These are phyloP conservation scores for Aspergillus affinis DNA, from an alignment of 495 filamentous ascomycete species.

Conservation along the genomic window DNA sequence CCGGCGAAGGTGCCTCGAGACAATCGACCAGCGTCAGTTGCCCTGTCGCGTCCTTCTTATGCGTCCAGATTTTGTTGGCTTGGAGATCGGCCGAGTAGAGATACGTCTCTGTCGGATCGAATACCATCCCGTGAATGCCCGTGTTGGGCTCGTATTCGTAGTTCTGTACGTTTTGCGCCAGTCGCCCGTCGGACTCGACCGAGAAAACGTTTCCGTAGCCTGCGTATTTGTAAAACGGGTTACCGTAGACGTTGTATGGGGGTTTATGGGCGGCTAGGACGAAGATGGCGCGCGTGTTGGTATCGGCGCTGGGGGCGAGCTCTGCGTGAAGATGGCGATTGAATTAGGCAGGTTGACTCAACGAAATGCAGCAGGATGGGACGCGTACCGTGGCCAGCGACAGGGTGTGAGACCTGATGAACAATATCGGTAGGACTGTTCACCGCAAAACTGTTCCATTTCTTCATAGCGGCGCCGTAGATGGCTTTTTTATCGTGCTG, in stretches of 20 bases:
- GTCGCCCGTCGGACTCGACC: conserved; percentile 57
- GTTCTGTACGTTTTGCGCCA: conserved; percentile 73
- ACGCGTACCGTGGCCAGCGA: conserved; percentile 60
- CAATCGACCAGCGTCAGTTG: conserved; percentile 65
- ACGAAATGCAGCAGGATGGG: neutral
- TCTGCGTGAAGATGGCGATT: conserved; percentile 40
- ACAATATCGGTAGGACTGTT: conserved; percentile 74
- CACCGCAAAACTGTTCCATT: conserved; percentile 78
- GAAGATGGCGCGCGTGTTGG: conserved; percentile 85
- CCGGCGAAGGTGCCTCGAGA: conserved; percentile 65
- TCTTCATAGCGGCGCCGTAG: conserved; percentile 87
- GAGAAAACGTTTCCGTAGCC: conserved; percentile 78
- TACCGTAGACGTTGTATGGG: conserved; percentile 78
- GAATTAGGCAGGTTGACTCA: conserved; percentile 4
- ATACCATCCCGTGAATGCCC: conserved; percentile 87
- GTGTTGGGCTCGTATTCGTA: conserved; percentile 71
- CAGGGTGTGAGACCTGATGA: conserved; percentile 70
- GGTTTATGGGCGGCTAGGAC: conserved; percentile 72
- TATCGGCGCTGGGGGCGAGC: conserved; percentile 62
- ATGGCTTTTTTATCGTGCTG: conserved; percentile 78
- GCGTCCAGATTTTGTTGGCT: conserved; percentile 84
- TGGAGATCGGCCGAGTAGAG: conserved; percentile 83
- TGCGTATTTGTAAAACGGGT: conserved; percentile 83
- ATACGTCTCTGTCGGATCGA: conserved; percentile 79
- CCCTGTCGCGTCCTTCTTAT: conserved; percentile 68